Conservation (phyloP, 495 filamentous ascomycete genomes). For the Hypoxylon fuscum region DNA sequence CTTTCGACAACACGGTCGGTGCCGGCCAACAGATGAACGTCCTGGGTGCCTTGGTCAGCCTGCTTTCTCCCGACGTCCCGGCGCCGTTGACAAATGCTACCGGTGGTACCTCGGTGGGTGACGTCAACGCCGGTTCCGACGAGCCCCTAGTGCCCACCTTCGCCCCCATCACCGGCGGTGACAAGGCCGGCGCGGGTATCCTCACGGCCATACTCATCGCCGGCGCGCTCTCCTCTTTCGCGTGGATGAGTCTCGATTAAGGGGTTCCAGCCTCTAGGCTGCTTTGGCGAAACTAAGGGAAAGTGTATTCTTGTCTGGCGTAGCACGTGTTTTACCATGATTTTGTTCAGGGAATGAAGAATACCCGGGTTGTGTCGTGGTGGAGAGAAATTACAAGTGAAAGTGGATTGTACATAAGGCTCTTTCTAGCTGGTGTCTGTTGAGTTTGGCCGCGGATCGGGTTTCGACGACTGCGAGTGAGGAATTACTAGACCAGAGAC, state of each 20-base stretch:
- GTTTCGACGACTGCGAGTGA: too few relatives aligned
- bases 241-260: conserved; percentile 57
- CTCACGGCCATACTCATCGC: conserved; percentile 63
- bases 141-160: conserved; percentile 30
- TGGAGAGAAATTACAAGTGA: neutral
- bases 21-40: conserved; percentile 66
- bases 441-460: too few relatives aligned
- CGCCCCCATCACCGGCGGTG: conserved; percentile 60
- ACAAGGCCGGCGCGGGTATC: conserved; percentile 73
- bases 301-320: conserved; percentile 14
- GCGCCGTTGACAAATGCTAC: conserved; percentile 63
- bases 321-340: conserved; percentile 13
- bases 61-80: conserved; percentile 36
- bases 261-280: neutral
- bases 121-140: conserved; percentile 63
- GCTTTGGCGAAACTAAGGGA: too few relatives aligned
- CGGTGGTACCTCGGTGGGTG: conserved; percentile 72
- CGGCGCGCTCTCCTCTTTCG: conserved; percentile 50
- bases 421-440: too few relatives aligned
- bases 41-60: conserved; percentile 39
- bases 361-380: conserved; percentile 22
- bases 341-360: conserved; percentile 29
- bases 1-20: conserved; percentile 60
- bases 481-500: neutral
- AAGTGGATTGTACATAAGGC: conserved; percentile 28